Percentiles rank a stretch among this genome's conserved stretches.
phyloP scores from a whole-genome alignment of 805 yeast genomes.

The Zygoascus tannicola region DNA sequence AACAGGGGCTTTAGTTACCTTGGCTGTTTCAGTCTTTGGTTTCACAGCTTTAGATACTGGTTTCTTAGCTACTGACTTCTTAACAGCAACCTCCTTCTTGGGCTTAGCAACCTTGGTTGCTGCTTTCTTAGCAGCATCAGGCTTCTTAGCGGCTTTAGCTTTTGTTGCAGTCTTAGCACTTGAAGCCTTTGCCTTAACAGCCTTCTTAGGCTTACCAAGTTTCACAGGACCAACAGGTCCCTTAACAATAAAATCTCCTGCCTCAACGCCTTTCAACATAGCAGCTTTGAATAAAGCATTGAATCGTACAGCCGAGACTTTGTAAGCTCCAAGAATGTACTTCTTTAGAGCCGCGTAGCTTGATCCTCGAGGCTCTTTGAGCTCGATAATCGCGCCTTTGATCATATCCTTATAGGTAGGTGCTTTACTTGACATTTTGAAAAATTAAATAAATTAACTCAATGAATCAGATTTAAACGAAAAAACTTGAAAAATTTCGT shows the following conservation, averaged over 20 bases:
- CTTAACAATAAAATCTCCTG: slow-evolving; percentile 71
- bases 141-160: slow-evolving; percentile 18
- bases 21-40: slow-evolving; percentile 17
- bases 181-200: slow-evolving; percentile 18
- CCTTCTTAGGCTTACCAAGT: slow-evolving; percentile 37
- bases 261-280: slow-evolving; percentile 66
- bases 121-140: slow-evolving; percentile 23
- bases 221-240: slow-evolving; percentile 86
- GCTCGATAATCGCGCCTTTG: slow-evolving; percentile 55
- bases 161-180: slow-evolving; percentile 29
- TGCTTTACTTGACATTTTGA: not conserved
- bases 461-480: too few species aligned
- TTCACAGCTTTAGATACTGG: slow-evolving; percentile 26
- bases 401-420: slow-evolving; percentile 41
- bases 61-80: slow-evolving; percentile 24
- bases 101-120: slow-evolving; percentile 24
- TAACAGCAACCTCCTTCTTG: slow-evolving; percentile 37
- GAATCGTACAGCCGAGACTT: slow-evolving; percentile 52
- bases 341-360: slow-evolving; percentile 85
- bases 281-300: slow-evolving; percentile 70
- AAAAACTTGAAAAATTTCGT: too few species aligned
- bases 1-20: slow-evolving; percentile 12
- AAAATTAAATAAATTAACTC: too few species aligned
- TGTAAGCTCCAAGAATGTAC: slow-evolving; percentile 56
- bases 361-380: slow-evolving; percentile 69